Evolutionary conservation across 202 grass and related monocot genomes (phyloP), one percentile per base, ranked within the genome.

Genomic region (Zizania palustris): DNA sequence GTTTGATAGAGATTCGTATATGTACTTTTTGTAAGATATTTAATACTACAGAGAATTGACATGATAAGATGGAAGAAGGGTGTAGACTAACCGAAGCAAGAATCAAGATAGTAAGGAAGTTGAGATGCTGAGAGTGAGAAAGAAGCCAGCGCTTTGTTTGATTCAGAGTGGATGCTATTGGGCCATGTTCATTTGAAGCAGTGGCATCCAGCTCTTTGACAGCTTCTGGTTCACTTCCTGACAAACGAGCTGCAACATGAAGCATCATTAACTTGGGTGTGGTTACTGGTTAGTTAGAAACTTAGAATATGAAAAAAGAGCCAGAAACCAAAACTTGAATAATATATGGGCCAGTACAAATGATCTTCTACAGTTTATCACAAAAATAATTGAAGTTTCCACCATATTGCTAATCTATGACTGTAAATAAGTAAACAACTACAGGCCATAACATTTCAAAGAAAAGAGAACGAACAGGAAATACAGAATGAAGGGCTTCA

Each of bases 51-150:
- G 60, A 37, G 40, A 77, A 69, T 33, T 51, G 46, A 11, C 48
- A 71, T 56, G 7, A 56, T 6, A 49, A 28, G 9, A 46, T 69
- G 63, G 20, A 22, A 3, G 53, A 0, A 72, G 9, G 65, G 11
- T 5, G 72, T 14, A 88, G 60, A 93, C 88, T 82, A 80, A 97
- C 94, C 73, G 94, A 97, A 71, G 94, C 94, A 85, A 97, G 92
- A 39, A 97, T 60, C 74, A 97, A 83, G 82, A 97, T 92, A 62
- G 94, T 92, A 57, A 80, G 82, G 76, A 94, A 97, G 79, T 97
- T 93, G 48, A 97, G 82, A 72, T 86, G 85, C 60, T 92, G 89
- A 39, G 86, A 84, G 33, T 88, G 84, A 68, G 94, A 93, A 76
- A 93, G 84, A 77, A 97, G 82, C 91, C 91, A 90, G 57, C 50